These are phyloP conservation scores for Tylopilus plumbeoviolaceoides DNA, from an alignment of 768 basidiomycete species.

Conservation along the genomic window DNA sequence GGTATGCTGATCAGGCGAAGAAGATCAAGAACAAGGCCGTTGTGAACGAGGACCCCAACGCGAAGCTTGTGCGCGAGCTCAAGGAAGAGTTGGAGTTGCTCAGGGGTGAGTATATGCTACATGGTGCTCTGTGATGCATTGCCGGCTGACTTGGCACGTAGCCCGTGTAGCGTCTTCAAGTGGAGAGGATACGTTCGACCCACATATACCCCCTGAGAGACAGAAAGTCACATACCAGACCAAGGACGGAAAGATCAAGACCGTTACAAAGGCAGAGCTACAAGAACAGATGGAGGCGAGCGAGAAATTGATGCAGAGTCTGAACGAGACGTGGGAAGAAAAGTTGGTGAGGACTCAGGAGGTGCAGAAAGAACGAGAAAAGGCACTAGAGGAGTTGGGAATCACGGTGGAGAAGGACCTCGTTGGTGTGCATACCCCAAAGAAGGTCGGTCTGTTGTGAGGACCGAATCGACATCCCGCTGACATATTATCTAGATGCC, in stretches of 20 bases:
- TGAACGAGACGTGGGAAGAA: slow-evolving; percentile 97
- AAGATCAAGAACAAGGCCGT: slow-evolving; percentile 99
- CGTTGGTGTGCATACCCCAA: slow-evolving; percentile 97
- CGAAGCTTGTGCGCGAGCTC: slow-evolving; percentile 96
- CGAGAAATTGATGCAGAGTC: slow-evolving; percentile 90
- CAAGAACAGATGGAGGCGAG: slow-evolving; percentile 95
- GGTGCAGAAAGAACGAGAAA: slow-evolving; percentile 95
- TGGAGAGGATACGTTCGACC: slow-evolving; percentile 78
- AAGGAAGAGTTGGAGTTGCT: slow-evolving; percentile 97
- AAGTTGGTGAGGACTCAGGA: slow-evolving; percentile 88
- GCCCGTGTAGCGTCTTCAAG: slow-evolving; percentile 70
- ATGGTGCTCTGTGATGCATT: not conserved
- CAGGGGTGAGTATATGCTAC: slow-evolving; percentile 48
- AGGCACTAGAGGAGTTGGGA: slow-evolving; percentile 94
- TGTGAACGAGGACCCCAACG: slow-evolving; percentile 99
- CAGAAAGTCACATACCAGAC: slow-evolving; percentile 95
- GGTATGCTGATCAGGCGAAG: slow-evolving; percentile 99
- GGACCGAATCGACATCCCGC: slow-evolving; percentile 3
- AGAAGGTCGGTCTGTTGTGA: slow-evolving; percentile 53
- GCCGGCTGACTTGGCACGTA: slow-evolving; percentile 26
- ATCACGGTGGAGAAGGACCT: slow-evolving; percentile 96
- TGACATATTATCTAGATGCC: slow-evolving; percentile 60
- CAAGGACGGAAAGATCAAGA: slow-evolving; percentile 90
- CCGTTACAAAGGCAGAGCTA: slow-evolving; percentile 93
- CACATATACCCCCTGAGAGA: slow-evolving; percentile 84